Evolutionary conservation across 1,284 basidiomycete species (phyloP).

Genomic region (Puccinia triticina): DNA sequence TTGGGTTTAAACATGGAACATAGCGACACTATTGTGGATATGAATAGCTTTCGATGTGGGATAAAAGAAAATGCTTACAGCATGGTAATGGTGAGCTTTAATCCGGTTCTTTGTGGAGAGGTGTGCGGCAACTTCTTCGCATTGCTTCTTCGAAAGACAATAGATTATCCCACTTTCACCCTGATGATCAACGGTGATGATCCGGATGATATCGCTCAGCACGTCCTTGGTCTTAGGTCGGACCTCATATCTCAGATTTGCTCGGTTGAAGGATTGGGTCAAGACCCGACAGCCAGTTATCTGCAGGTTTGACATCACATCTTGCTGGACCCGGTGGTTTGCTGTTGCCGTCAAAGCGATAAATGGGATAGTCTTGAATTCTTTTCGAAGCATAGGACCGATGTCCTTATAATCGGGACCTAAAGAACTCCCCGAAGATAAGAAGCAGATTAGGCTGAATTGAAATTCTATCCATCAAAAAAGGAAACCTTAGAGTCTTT

Average conservation of each 20-base stretch:
- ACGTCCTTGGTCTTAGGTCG: slow-evolving; percentile 65
- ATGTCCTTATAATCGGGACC: slow-evolving; percentile 64
- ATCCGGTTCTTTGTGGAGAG: slow-evolving; percentile 68
- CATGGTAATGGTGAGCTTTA: slow-evolving; percentile 82
- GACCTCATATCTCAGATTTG: slow-evolving; percentile 75
- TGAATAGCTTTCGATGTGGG: not conserved
- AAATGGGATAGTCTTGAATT: slow-evolving; percentile 79
- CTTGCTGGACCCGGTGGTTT: slow-evolving; percentile 73
- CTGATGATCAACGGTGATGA: slow-evolving; percentile 69
- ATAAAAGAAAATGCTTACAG: slow-evolving; percentile 61
- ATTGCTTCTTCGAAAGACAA: slow-evolving; percentile 71
- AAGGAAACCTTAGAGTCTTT: not conserved
- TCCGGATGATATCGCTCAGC: slow-evolving; percentile 71
- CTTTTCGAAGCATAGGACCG: slow-evolving; percentile 68
- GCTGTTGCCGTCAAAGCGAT: slow-evolving; percentile 97
- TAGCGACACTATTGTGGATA: not conserved
- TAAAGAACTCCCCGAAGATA: not conserved
- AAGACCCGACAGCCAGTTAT: slow-evolving; percentile 69
- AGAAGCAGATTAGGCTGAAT: not conserved
- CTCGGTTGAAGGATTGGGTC: slow-evolving; percentile 86
- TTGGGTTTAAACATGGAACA: not conserved
- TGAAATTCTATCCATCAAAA: not conserved
- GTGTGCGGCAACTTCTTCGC: slow-evolving; percentile 76
- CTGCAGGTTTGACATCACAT: slow-evolving; percentile 75
- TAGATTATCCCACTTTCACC: slow-evolving; percentile 84